Conservation (phyloP, 805 yeast species). For the Nakazawaea anatomiae region DNA sequence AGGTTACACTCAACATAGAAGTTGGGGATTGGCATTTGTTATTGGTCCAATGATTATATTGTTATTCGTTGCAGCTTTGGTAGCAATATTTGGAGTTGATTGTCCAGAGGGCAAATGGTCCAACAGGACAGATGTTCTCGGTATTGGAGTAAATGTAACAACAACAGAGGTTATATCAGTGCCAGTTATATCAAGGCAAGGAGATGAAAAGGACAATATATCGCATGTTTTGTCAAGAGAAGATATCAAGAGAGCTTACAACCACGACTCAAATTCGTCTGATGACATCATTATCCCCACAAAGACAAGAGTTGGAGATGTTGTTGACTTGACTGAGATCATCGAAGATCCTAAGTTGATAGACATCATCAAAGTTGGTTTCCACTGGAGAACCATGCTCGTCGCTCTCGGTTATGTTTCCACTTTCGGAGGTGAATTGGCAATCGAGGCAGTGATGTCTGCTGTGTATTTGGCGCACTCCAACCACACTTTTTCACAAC, state of each 20-base stretch:
- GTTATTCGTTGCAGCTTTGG: slow-evolving; percentile 19
- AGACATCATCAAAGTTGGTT: slow-evolving; percentile 14
- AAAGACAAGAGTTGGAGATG: slow-evolving; percentile 14
- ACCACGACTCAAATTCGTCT: background rate
- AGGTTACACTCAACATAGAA: slow-evolving; percentile 18
- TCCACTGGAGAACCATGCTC: slow-evolving; percentile 23
- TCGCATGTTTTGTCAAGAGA: background rate
- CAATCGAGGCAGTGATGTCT: slow-evolving; percentile 22
- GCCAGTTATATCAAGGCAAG: slow-evolving; percentile 6
- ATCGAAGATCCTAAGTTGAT: slow-evolving; percentile 19
- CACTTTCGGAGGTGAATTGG: slow-evolving; percentile 26
- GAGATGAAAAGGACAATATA: background rate
- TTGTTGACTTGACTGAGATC: slow-evolving; percentile 19
- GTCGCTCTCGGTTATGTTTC: slow-evolving; percentile 20
- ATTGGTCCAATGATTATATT: slow-evolving; percentile 27
- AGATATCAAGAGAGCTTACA: slow-evolving; percentile 1
- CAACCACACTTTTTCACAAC: slow-evolving; percentile 15
- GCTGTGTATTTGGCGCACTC: slow-evolving; percentile 17
- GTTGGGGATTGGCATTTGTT: slow-evolving; percentile 23
- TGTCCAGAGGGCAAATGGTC: slow-evolving; percentile 31
- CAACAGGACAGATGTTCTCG: slow-evolving; percentile 20
- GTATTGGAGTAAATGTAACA: slow-evolving; percentile 20
- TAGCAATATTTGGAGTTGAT: slow-evolving; percentile 23
- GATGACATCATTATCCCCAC: slow-evolving; percentile 10
- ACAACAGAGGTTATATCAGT: slow-evolving; percentile 18